A percentile compares a stretch with the other conserved stretches of the same genome.
Conservation (phyloP, 805 yeast genomes). For the Yarrowia bubula region DNA sequence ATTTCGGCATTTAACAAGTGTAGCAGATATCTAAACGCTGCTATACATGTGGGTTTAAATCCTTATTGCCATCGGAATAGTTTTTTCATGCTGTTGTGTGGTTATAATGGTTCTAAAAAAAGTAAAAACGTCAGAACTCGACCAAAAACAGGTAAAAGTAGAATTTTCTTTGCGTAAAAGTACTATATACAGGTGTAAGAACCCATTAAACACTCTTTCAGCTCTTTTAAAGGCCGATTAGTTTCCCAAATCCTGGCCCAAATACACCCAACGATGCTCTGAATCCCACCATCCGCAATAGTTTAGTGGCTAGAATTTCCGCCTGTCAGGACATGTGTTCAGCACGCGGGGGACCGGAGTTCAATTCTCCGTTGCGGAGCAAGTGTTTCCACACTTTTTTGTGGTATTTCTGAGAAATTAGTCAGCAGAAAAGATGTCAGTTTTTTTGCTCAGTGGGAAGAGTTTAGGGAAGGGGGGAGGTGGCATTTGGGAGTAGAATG, state of each 20-base stretch:
- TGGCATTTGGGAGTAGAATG: too few species aligned
- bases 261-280: not conserved
- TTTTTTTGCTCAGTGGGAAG: too few species aligned
- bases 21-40: too few species aligned
- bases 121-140: too few species aligned
- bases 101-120: too few species aligned
- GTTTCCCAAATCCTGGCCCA: not conserved
- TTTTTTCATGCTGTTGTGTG: too few species aligned
- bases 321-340: slow-evolving; percentile 37
- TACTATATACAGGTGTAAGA: not conserved
- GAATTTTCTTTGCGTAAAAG: not conserved
- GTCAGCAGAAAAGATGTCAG: not conserved
- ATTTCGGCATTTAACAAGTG: too few species aligned
- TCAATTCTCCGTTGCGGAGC: slow-evolving; percentile 22
- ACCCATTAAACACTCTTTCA: not conserved
- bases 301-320: slow-evolving; percentile 44
- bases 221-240: not conserved
- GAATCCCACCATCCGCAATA: slow-evolving; percentile 32
- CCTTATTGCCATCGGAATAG: too few species aligned
- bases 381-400: not conserved
- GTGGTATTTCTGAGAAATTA: not conserved
- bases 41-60: too few species aligned
- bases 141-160: too few species aligned
- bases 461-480: too few species aligned
- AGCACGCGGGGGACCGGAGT: slow-evolving; percentile 25